phyloP scores from a whole-genome alignment of 2,329 filamentous ascomycete genomes.

The Thelonectria rubi region DNA sequence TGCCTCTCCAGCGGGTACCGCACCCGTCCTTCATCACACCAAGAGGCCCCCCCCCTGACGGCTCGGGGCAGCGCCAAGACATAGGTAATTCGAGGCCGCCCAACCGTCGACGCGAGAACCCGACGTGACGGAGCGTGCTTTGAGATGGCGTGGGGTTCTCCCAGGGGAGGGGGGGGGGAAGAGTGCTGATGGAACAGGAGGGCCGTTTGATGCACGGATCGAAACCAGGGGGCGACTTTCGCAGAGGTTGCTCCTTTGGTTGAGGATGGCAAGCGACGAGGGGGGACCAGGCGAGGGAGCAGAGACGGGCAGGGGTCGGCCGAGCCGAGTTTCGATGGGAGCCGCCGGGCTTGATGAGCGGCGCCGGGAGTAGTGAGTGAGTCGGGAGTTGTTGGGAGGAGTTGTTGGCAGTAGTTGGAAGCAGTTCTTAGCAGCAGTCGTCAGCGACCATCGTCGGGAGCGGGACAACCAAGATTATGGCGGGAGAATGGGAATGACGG shows the following conservation, averaged over 20 bases:
- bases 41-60: no score
- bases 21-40: no score
- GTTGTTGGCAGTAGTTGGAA: no score
- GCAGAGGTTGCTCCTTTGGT: slow-evolving; percentile 35
- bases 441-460: background rate
- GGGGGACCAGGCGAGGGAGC: background rate
- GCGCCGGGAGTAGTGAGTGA: no score
- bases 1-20: background rate
- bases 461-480: background rate
- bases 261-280: background rate
- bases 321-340: background rate
- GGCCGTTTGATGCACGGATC: slow-evolving; percentile 7
- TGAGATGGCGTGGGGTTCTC: slow-evolving; percentile 7
- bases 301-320: background rate
- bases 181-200: slow-evolving; percentile 8
- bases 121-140: background rate
- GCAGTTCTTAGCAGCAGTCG: no score
- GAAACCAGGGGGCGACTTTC: slow-evolving; percentile 5
- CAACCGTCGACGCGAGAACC: background rate
- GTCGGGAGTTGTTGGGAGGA: no score
- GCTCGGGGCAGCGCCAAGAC: background rate
- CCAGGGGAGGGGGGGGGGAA: background rate
- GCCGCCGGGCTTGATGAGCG: no score
- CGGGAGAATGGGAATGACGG: background rate
- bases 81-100: background rate